Percentiles rank a stretch among this genome's conserved stretches.
Evolutionary conservation across 2,329 filamentous ascomycete genomes (phyloP).

Genomic region (Pyrenophora tritici-repentis): DNA sequence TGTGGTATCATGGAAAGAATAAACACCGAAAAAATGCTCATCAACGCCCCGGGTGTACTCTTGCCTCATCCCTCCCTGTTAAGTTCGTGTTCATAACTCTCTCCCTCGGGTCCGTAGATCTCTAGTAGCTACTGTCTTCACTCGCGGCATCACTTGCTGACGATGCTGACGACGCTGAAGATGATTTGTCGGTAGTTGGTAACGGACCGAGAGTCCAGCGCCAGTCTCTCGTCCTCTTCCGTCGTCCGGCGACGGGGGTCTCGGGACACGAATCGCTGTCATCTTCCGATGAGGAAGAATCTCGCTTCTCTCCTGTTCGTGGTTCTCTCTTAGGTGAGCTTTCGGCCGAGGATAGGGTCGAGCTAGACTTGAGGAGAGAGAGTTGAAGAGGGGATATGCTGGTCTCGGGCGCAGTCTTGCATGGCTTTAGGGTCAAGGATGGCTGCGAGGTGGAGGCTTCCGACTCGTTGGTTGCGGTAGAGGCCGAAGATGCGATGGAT

Average conservation of each 20-base stretch:
- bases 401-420: slow-evolving; percentile 20
- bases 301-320: slow-evolving; percentile 50
- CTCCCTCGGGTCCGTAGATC: not conserved
- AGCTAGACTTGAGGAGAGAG: slow-evolving; percentile 7
- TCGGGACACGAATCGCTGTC: slow-evolving; percentile 57
- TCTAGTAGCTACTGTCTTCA: slow-evolving; percentile 37
- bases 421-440: slow-evolving; percentile 13
- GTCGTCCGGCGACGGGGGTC: slow-evolving; percentile 59
- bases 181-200: slow-evolving; percentile 25
- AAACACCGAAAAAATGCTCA: slow-evolving; percentile 17
- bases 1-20: slow-evolving; percentile 13
- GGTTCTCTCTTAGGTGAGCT: slow-evolving; percentile 34
- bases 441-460: slow-evolving; percentile 23
- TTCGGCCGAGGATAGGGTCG: slow-evolving; percentile 29
- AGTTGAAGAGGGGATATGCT: slow-evolving; percentile 20
- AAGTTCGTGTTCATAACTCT: slow-evolving; percentile 3
- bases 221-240: slow-evolving; percentile 61
- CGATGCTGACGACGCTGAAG: slow-evolving; percentile 17
- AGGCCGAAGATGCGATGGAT: slow-evolving; percentile 25
- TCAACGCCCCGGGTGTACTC: slow-evolving; percentile 3
- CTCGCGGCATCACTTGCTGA: slow-evolving; percentile 29
- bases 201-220: slow-evolving; percentile 61
- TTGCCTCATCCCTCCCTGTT: not conserved
- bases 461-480: slow-evolving; percentile 12
- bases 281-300: slow-evolving; percentile 52